These are phyloP conservation scores for Perkinsus chesapeaki DNA, from an alignment of 169 alveolate species.

Conservation along the genomic window DNA sequence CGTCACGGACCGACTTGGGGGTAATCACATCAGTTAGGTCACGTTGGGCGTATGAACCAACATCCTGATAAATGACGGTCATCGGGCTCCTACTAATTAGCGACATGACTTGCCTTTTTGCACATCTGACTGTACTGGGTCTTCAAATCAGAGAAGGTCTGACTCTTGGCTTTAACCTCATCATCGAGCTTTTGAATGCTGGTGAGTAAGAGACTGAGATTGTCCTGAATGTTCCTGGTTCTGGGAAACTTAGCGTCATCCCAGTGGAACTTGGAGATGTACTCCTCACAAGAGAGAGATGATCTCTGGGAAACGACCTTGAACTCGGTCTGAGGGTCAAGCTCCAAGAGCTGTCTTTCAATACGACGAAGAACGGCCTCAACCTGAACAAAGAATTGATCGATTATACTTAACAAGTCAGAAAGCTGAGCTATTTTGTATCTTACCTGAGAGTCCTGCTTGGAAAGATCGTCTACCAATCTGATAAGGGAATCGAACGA, in stretches of 20 bases:
- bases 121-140: constrained; percentile 16
- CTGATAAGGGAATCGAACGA: constrained; percentile 46
- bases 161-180: constrained; percentile 50
- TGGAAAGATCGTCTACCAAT: constrained; percentile 44
- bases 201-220: constrained; percentile 47
- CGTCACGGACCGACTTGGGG: constrained; percentile 41
- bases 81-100: background rate
- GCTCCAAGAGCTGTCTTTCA: constrained; percentile 45
- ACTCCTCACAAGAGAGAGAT: constrained; percentile 22
- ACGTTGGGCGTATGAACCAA: constrained; percentile 22
- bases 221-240: constrained; percentile 50
- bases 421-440: background rate
- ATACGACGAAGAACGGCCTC: constrained; percentile 49
- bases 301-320: constrained; percentile 14
- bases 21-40: constrained; percentile 56
- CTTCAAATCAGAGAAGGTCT: constrained; percentile 44
- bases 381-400: constrained; percentile 19
- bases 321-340: constrained; percentile 28
- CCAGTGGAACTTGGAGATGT: constrained; percentile 58
- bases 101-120: background rate
- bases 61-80: background rate
- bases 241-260: constrained; percentile 68
- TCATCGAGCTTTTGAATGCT: constrained; percentile 47
- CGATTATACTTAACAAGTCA: too few species aligned
- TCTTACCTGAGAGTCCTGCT: constrained; percentile 32